phyloP scores from a whole-genome alignment of 2,329 filamentous ascomycete species.

The Colletotrichum aenigma region DNA sequence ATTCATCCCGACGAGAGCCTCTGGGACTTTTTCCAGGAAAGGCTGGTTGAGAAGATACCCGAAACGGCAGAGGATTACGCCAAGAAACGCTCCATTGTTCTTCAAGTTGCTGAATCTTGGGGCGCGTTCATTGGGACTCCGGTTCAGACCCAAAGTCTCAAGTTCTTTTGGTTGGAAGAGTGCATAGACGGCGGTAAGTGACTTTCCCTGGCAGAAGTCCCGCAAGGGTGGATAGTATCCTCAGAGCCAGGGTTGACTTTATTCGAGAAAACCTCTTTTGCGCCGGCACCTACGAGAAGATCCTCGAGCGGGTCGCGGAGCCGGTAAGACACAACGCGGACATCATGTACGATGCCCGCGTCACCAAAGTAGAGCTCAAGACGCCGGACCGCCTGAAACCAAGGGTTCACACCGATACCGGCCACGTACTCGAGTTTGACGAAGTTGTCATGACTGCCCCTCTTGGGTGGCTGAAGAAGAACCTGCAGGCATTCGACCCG shows the following conservation, averaged over 20 bases:
- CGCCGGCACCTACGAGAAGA: conserved; percentile 62
- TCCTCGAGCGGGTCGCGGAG: conserved; percentile 61
- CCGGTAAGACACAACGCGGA: conserved; percentile 60
- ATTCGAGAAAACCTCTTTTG: conserved; percentile 62
- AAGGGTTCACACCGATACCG: conserved; percentile 49
- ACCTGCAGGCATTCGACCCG: conserved; percentile 63
- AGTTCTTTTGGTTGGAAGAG: conserved; percentile 80
- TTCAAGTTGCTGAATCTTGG: conserved; percentile 68
- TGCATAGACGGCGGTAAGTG: conserved; percentile 71
- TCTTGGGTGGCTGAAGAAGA: conserved; percentile 70
- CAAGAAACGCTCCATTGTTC: conserved; percentile 45
- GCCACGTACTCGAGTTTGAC: conserved; percentile 59
- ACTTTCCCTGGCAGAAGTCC: neutral
- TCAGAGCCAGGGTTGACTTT: neutral
- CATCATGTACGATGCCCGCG: conserved; percentile 55
- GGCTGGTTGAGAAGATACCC: conserved; percentile 50
- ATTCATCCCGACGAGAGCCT: conserved; percentile 54
- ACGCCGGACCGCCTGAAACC: conserved; percentile 33
- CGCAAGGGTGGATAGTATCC: neutral
- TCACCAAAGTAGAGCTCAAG: conserved; percentile 43
- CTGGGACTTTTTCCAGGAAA: conserved; percentile 56
- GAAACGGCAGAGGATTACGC: conserved; percentile 44
- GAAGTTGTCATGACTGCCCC: conserved; percentile 72
- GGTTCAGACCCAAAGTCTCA: conserved; percentile 69
- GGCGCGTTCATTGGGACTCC: conserved; percentile 73